phyloP scores from a whole-genome alignment of 495 filamentous ascomycete genomes.

The Ramalina peruviana region DNA sequence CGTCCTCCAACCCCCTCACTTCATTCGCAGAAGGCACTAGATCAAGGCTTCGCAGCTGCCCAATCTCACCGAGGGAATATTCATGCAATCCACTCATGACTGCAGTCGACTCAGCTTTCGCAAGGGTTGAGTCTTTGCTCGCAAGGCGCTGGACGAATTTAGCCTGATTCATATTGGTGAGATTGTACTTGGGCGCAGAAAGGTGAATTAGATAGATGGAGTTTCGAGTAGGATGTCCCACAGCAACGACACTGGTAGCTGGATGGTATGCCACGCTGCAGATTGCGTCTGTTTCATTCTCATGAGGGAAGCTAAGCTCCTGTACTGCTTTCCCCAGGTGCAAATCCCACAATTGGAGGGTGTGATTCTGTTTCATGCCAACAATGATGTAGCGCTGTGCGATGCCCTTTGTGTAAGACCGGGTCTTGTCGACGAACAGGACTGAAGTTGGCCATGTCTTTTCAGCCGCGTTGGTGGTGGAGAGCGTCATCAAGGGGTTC shows the following conservation, averaged over 20 bases:
- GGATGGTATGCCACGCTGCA: slow-evolving; percentile 94
- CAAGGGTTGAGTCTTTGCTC: slow-evolving; percentile 55
- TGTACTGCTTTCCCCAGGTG: slow-evolving; percentile 87
- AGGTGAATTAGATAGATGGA: slow-evolving; percentile 94
- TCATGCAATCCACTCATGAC: slow-evolving; percentile 92
- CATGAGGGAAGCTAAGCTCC: slow-evolving; percentile 90
- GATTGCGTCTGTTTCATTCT: slow-evolving; percentile 90
- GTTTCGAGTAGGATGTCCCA: slow-evolving; percentile 94
- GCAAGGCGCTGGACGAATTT: slow-evolving; percentile 65
- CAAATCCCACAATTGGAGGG: slow-evolving; percentile 97
- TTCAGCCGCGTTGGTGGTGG: slow-evolving; percentile 61
- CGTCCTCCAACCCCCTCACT: slow-evolving; percentile 33
- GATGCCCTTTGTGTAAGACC: slow-evolving; percentile 72
- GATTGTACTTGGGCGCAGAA: slow-evolving; percentile 79
- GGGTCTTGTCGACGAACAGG: slow-evolving; percentile 85
- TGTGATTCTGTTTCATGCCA: slow-evolving; percentile 98
- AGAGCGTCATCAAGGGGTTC: slow-evolving; percentile 62
- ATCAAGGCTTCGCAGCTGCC: slow-evolving; percentile 76
- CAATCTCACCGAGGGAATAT: slow-evolving; percentile 81
- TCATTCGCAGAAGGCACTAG: slow-evolving; percentile 52
- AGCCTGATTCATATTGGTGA: slow-evolving; percentile 66
- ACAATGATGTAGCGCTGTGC: slow-evolving; percentile 90
- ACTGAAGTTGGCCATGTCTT: slow-evolving; percentile 95
- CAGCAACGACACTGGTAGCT: slow-evolving; percentile 73
- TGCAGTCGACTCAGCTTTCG: slow-evolving; percentile 80